These are phyloP conservation scores for Echria macrotheca DNA, from an alignment of 495 filamentous ascomycete genomes.

Conservation along the genomic window DNA sequence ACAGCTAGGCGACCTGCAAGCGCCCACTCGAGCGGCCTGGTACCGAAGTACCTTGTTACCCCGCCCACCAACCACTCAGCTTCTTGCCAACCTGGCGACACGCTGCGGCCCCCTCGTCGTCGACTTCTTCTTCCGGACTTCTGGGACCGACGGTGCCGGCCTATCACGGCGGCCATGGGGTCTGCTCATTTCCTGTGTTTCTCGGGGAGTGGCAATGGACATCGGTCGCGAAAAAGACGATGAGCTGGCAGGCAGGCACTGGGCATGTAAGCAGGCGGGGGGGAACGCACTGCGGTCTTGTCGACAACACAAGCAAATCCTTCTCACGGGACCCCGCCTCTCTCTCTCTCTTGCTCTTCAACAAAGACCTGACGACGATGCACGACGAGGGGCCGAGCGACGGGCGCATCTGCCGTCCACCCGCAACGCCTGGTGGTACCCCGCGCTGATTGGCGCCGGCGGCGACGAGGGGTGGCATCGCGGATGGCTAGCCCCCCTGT, in stretches of 20 bases:
- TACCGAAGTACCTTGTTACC: background rate
- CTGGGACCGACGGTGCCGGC: conserved; percentile 1
- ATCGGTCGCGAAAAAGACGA: too few species aligned
- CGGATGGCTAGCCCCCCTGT: background rate
- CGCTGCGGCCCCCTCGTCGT: conserved; percentile 6
- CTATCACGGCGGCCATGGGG: background rate
- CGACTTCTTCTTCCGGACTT: conserved; percentile 3
- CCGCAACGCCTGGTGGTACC: conserved; percentile 1
- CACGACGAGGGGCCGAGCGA: conserved; percentile 2
- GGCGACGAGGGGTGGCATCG: too few species aligned
- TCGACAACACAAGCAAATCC: too few species aligned
- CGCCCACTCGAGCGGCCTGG: conserved; percentile 15
- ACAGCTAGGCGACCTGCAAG: conserved; percentile 15
- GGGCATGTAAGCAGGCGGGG: too few species aligned
- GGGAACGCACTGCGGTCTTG: too few species aligned
- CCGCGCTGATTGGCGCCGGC: conserved; percentile 8
- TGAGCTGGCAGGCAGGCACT: too few species aligned
- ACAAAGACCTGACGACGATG: background rate
- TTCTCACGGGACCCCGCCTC: too few species aligned
- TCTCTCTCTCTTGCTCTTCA: too few species aligned
- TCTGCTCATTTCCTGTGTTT: background rate
- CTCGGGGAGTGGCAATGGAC: too few species aligned
- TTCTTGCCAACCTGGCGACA: conserved; percentile 3
- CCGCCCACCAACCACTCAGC: background rate
- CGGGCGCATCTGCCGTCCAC: conserved; percentile 10